These are phyloP conservation scores for Agarophyton chilense DNA, from an alignment of 23 red algal genomes.

Conservation along the genomic window DNA sequence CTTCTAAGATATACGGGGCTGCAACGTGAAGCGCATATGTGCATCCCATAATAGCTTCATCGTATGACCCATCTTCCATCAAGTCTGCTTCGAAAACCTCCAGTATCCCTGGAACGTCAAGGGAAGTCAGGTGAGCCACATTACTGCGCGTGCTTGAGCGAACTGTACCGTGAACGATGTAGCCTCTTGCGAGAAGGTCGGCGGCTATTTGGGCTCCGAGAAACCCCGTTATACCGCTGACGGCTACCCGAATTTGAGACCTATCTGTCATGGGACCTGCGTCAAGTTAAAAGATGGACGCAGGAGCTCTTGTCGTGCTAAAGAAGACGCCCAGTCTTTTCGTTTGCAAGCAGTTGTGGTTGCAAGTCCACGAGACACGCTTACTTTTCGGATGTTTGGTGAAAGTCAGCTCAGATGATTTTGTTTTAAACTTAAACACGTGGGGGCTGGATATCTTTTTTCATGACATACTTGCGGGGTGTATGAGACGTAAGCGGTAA, in stretches of 20 bases:
- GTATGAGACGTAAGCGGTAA: too few relatives aligned
- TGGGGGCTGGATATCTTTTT: too few relatives aligned
- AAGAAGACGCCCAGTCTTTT: too few relatives aligned
- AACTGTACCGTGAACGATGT: slow-evolving; percentile 82
- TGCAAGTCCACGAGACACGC: too few relatives aligned
- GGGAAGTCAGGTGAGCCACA: slow-evolving; percentile 51
- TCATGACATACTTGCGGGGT: too few relatives aligned
- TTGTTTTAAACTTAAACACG: too few relatives aligned
- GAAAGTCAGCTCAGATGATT: too few relatives aligned
- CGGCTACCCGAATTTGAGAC: slow-evolving; percentile 47
- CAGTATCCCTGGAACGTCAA: slow-evolving; percentile 27
- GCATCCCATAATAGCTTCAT: slow-evolving; percentile 61
- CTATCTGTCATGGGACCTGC: slow-evolving; percentile 8
- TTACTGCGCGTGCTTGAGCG: slow-evolving; percentile 32
- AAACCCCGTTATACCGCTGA: slow-evolving; percentile 72
- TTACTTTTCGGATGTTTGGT: too few relatives aligned
- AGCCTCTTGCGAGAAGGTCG: slow-evolving; percentile 57
- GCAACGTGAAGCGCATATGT: slow-evolving; percentile 69
- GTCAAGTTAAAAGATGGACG: too few relatives aligned
- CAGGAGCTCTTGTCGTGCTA: too few relatives aligned
- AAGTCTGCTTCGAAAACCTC: slow-evolving; percentile 75
- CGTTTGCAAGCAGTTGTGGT: too few relatives aligned
- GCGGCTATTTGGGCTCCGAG: slow-evolving; percentile 58
- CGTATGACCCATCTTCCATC: slow-evolving; percentile 50
- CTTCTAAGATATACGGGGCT: slow-evolving; percentile 55